These are phyloP conservation scores for Mallotus japonicus DNA, from an alignment of 441 rosid species.

Conservation along the genomic window DNA sequence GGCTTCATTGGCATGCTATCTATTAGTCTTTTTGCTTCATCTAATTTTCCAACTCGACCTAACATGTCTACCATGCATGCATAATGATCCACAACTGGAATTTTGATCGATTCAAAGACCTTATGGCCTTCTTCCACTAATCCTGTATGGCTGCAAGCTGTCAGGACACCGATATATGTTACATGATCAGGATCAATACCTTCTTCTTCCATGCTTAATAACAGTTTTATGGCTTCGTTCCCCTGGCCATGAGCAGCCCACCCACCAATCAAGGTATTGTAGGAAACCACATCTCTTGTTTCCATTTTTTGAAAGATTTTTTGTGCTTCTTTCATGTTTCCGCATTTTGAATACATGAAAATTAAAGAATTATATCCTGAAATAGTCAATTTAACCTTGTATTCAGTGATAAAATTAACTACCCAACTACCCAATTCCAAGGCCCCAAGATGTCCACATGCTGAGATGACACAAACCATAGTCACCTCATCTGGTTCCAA, in stretches of 20 bases:
- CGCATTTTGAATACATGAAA: constrained; percentile 63
- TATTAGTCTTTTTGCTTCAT: constrained; percentile 47
- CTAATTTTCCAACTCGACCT: constrained; percentile 48
- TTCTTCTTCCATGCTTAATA: constrained; percentile 39
- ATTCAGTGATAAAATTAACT: constrained; percentile 43
- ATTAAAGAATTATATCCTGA: constrained; percentile 53
- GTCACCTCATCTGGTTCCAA: constrained; percentile 52
- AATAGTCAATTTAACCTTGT: constrained; percentile 39
- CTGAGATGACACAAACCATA: constrained; percentile 50
- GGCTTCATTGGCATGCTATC: constrained; percentile 57
- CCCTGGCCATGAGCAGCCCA: constrained; percentile 59
- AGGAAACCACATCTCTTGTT: constrained; percentile 51
- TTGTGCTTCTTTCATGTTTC: constrained; percentile 43
- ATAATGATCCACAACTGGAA: constrained; percentile 56
- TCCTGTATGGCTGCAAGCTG: constrained; percentile 63
- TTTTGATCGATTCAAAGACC: constrained; percentile 44
- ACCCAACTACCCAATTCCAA: constrained; percentile 49
- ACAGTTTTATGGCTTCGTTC: constrained; percentile 44
- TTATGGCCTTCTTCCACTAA: constrained; percentile 50
- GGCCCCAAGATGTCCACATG: constrained; percentile 46
- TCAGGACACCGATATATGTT: constrained; percentile 52
- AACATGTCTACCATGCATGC: constrained; percentile 55
- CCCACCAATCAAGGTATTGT: constrained; percentile 71
- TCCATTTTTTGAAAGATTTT: constrained; percentile 46
- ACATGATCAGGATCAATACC: constrained; percentile 45